phyloP scores from a whole-genome alignment of 192 early-diverging fungal species.

The Umbelopsis vinacea region DNA sequence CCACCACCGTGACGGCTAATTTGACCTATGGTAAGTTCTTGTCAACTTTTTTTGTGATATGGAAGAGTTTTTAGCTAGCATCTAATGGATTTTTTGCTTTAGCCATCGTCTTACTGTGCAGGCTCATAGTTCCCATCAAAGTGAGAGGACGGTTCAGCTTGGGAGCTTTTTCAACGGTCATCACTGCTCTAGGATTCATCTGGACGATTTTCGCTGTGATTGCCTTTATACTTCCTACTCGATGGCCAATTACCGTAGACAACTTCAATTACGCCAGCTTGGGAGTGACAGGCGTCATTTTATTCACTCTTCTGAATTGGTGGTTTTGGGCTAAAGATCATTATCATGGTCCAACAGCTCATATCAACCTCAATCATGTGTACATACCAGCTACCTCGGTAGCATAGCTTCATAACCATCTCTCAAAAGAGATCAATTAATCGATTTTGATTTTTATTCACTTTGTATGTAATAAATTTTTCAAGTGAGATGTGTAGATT shows the following conservation, averaged over 20 bases:
- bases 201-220: constrained; percentile 36
- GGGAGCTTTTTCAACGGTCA: constrained; percentile 25
- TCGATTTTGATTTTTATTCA: too few relatives aligned
- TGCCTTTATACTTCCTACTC: constrained; percentile 33
- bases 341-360: background rate
- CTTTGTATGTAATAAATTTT: background rate
- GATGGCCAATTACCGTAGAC: constrained; percentile 33
- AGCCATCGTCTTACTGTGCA: constrained; percentile 31
- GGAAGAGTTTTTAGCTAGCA: too few relatives aligned
- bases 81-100: background rate
- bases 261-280: constrained; percentile 35
- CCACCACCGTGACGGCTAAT: constrained; percentile 31
- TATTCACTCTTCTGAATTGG: constrained; percentile 5
- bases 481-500: too few relatives aligned
- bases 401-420: background rate
- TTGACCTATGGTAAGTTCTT: constrained; percentile 38
- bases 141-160: constrained; percentile 30
- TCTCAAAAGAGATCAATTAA: background rate
- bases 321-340: constrained; percentile 7
- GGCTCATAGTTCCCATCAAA: constrained; percentile 2
- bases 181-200: constrained; percentile 27
- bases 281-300: constrained; percentile 13
- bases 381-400: background rate
- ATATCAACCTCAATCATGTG: background rate
- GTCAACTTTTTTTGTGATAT: too few relatives aligned